Evolutionary conservation across 208 protist genomes (phyloP), one percentile per base, ranked within the genome.

Genomic region (Trypanosoma vivax): DNA sequence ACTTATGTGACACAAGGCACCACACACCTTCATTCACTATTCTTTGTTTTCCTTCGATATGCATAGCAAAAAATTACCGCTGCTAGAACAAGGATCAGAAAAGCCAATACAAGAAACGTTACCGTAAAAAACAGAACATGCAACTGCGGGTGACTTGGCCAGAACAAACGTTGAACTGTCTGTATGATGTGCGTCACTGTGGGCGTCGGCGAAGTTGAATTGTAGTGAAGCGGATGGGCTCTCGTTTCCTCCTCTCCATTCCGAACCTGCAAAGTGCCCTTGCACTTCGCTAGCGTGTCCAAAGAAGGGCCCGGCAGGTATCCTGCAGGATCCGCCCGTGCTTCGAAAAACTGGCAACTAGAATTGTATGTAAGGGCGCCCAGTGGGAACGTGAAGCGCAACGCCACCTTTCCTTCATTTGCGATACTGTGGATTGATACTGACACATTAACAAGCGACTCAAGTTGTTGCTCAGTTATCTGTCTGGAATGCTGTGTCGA

Each of bases 381-480:
- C 14, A 89, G 65, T n/a, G 81, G 81, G 6, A 83, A 42, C 33
- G 73, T 77, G 9, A 85, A 40, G 0, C 69, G 66, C 18, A 74
- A 19, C 18, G 65, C 71, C 3, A 71, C 64, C 38, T 75, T 50
- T 23, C 75, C 80, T 9, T 69, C 19, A 21, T 64, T 24, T 1
- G 69, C 18, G 30, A 89, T 63, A 21, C 70, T 71, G 50, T 76
- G 80, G 52, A 82, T 74, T 21, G 70, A 71, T 55, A 89, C 73
- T 29, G 68, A 78, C 9, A 74, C 61, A 38, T 89, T 82, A 46
- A 89, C n/a, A 14, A 42, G 53, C 10, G 42, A 28, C 31, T 84
- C 73, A 6, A 84, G 33, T 4, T 45, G 45, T n/a, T 60, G n/a
- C n/a, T n/a, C n/a, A n/a, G n/a, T n/a, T n/a, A n/a, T 31, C 31